These are phyloP conservation scores for Blastocystis sp. DNA, from an alignment of 352 stramenopile genomes.

Conservation along the genomic window DNA sequence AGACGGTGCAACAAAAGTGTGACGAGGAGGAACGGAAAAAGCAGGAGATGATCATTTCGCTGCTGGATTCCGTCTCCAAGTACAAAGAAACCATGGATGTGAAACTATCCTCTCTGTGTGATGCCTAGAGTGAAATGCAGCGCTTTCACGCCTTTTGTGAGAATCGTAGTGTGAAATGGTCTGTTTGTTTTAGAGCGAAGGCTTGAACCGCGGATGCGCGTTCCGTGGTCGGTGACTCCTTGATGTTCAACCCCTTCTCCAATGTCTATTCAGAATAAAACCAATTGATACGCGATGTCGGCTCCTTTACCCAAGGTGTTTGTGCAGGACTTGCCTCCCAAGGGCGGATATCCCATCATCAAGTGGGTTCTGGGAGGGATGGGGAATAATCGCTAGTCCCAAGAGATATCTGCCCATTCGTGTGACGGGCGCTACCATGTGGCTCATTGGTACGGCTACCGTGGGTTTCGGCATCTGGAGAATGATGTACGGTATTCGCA, in stretches of 20 bases:
- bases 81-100: conserved; percentile 66
- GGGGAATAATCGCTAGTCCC: conserved; percentile 27
- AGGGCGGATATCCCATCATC: conserved; percentile 52
- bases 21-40: conserved; percentile 12
- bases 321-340: conserved; percentile 68
- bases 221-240: neutral
- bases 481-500: conserved; percentile 69
- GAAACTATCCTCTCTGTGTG: neutral
- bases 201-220: neutral
- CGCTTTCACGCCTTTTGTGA: conserved; percentile 5
- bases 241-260: neutral
- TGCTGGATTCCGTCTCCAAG: conserved; percentile 39
- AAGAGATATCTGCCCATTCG: conserved; percentile 64
- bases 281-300: conserved; percentile 30
- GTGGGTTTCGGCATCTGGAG: conserved; percentile 45
- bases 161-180: neutral
- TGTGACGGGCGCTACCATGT: conserved; percentile 59
- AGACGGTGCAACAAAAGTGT: neutral
- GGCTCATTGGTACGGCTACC: conserved; percentile 29
- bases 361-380: neutral
- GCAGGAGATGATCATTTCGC: conserved; percentile 23
- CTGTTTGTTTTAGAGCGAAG: neutral
- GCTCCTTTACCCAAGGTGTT: conserved; percentile 62
- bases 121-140: conserved; percentile 21
- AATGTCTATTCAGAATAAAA: neutral